Conservation (phyloP, 805 yeast species). For the Cyberlindnera lachancei region DNA sequence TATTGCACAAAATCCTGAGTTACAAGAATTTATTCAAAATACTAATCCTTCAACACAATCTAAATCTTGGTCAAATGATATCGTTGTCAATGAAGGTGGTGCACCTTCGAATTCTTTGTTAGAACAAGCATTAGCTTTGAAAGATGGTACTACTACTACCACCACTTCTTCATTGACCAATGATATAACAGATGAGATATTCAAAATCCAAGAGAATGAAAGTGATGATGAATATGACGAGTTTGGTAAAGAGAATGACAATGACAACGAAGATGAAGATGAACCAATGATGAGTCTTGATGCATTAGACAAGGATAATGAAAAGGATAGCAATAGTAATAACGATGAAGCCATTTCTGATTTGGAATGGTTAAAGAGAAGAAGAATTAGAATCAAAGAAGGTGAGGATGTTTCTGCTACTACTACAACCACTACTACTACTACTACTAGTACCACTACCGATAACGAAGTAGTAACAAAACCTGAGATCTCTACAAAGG, state of each 20-base stretch:
- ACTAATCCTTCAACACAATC: conserved; percentile 70
- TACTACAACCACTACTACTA: neutral
- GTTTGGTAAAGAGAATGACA: conserved; percentile 28
- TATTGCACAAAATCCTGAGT: conserved; percentile 54
- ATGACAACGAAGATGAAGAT: conserved; percentile 39
- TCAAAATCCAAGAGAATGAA: conserved; percentile 27
- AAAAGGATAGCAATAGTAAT: conserved; percentile 25
- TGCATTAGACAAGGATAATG: conserved; percentile 11
- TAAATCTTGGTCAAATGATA: conserved; percentile 62
- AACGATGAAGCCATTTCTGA: conserved; percentile 55
- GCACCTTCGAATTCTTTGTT: conserved; percentile 30
- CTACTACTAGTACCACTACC: neutral
- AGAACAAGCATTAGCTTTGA: conserved; percentile 33
- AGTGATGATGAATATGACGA: conserved; percentile 40
- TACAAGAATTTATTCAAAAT: conserved; percentile 75
- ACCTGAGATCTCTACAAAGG: conserved; percentile 4
- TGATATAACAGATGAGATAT: conserved; percentile 19
- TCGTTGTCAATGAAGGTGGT: conserved; percentile 27
- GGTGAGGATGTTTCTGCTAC: conserved; percentile 16
- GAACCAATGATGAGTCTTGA: conserved; percentile 43
- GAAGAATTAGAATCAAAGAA: conserved; percentile 65
- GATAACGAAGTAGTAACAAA: conserved; percentile 7
- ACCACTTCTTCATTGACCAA: conserved; percentile 16
- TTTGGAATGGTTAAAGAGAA: conserved; percentile 78
- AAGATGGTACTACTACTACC: conserved; percentile 11